Conservation (phyloP, 108 stramenopile genomes). For the Thalassiosira profunda region DNA sequence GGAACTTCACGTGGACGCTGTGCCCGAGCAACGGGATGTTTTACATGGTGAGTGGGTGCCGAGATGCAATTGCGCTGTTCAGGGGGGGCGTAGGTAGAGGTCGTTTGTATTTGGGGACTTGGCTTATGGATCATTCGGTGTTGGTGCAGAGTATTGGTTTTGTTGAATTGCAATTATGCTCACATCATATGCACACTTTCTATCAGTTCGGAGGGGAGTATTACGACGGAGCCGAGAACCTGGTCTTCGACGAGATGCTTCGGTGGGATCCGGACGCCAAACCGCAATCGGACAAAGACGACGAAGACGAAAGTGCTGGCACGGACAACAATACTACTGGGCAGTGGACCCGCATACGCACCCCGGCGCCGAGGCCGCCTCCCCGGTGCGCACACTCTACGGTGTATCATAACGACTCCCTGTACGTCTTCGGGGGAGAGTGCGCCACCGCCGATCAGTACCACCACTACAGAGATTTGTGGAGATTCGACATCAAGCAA, state of each 20-base stretch:
- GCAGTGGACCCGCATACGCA: constrained; percentile 78
- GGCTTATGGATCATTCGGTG: too few species aligned
- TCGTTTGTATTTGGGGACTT: too few species aligned
- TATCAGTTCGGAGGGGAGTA: constrained; percentile 97
- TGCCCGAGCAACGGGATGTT: constrained; percentile 69
- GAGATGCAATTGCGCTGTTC: too few species aligned
- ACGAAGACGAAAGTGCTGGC: constrained; percentile 19
- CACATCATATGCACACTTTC: too few species aligned
- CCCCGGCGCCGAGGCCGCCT: constrained; percentile 74
- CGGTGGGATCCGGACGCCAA: constrained; percentile 69
- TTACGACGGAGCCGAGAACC: constrained; percentile 93
- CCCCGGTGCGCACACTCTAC: constrained; percentile 95
- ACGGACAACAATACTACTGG: constrained; percentile 45
- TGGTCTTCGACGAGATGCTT: constrained; percentile 92
- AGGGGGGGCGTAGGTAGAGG: too few species aligned
- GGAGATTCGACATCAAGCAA: constrained; percentile 88
- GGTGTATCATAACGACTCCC: constrained; percentile 84
- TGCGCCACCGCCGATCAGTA: constrained; percentile 92
- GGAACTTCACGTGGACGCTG: constrained; percentile 80
- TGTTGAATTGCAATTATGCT: too few species aligned
- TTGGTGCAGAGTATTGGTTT: too few species aligned
- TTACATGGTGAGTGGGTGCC: constrained; percentile 55
- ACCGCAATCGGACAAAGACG: background rate
- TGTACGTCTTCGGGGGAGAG: constrained; percentile 98
- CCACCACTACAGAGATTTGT: constrained; percentile 96